These are phyloP conservation scores for Aspergillus sclerotialis DNA, from an alignment of 2,329 filamentous ascomycete species.

Conservation along the genomic window DNA sequence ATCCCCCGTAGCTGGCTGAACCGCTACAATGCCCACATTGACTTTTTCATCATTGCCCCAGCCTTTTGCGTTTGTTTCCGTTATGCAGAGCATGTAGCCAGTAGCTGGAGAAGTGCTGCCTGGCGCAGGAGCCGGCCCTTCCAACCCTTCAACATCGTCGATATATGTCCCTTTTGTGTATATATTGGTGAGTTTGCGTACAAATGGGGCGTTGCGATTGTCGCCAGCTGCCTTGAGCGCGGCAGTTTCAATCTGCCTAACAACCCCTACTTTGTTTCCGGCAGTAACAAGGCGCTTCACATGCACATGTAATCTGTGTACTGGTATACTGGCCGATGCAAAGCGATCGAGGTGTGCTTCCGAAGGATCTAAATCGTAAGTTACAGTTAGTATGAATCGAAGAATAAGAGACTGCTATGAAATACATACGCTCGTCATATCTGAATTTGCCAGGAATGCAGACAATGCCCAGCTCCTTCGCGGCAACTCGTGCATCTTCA, in stretches of 20 bases:
- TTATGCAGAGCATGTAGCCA: conserved; percentile 90
- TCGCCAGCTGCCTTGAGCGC: conserved; percentile 92
- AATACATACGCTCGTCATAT: conserved; percentile 74
- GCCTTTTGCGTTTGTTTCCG: conserved; percentile 72
- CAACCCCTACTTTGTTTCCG: conserved; percentile 92
- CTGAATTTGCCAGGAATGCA: conserved; percentile 94
- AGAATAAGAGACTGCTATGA: neutral
- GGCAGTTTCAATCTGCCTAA: conserved; percentile 89
- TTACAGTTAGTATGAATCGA: neutral
- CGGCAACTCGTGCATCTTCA: conserved; percentile 82
- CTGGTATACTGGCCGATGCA: conserved; percentile 90
- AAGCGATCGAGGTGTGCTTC: conserved; percentile 90
- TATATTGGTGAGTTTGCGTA: conserved; percentile 86
- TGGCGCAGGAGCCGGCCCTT: conserved; percentile 48
- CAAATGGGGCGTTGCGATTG: conserved; percentile 87
- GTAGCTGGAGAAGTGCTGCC: conserved; percentile 54
- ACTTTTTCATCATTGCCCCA: conserved; percentile 89
- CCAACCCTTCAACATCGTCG: conserved; percentile 80
- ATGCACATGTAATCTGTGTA: conserved; percentile 84
- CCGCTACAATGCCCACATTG: conserved; percentile 82
- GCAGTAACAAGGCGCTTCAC: conserved; percentile 87
- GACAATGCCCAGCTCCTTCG: conserved; percentile 86
- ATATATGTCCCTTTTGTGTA: conserved; percentile 99
- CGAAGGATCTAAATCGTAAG: conserved; percentile 56
- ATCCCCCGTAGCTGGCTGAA: conserved; percentile 91